A percentile compares a stretch with the other conserved stretches of the same genome.
Conservation (phyloP, 306 rosid genomes). For the Fagus sylvatica region DNA sequence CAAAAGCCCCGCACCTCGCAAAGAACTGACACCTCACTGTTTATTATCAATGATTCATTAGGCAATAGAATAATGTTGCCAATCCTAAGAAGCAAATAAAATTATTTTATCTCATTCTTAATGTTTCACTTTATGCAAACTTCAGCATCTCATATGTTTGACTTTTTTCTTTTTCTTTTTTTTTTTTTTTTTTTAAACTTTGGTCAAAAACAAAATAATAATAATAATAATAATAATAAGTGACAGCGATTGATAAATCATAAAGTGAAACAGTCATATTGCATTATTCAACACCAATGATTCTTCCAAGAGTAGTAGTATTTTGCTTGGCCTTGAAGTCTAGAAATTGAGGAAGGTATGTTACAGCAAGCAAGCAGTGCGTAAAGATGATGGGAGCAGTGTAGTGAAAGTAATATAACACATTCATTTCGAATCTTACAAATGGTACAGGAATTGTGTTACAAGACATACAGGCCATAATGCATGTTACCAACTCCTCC, state of each 20-base stretch:
- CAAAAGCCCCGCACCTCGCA: background rate
- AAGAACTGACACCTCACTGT: background rate
- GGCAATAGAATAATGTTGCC: constrained; percentile 14
- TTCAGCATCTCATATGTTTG: too few relatives aligned
- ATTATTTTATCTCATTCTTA: too few relatives aligned
- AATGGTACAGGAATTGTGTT: constrained; percentile 7
- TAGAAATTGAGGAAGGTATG: constrained; percentile 28
- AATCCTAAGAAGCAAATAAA: too few relatives aligned
- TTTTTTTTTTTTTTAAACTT: too few relatives aligned
- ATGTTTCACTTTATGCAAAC: too few relatives aligned
- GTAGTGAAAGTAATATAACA: background rate
- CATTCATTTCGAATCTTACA: constrained; percentile 17
- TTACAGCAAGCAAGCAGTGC: constrained; percentile 19
- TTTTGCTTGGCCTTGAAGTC: constrained; percentile 54
- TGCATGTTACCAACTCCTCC: too few relatives aligned
- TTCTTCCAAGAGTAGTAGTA: background rate
- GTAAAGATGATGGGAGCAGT: constrained; percentile 27
- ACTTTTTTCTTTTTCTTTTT: too few relatives aligned
- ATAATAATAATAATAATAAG: too few relatives aligned
- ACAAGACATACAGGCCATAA: background rate
- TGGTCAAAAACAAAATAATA: too few relatives aligned
- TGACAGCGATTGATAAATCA: too few relatives aligned
- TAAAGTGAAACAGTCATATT: too few relatives aligned
- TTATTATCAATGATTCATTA: background rate
- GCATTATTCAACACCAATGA: too few relatives aligned